phyloP scores from a whole-genome alignment of 176 grass and related monocot species.

The Stipa capillata region DNA sequence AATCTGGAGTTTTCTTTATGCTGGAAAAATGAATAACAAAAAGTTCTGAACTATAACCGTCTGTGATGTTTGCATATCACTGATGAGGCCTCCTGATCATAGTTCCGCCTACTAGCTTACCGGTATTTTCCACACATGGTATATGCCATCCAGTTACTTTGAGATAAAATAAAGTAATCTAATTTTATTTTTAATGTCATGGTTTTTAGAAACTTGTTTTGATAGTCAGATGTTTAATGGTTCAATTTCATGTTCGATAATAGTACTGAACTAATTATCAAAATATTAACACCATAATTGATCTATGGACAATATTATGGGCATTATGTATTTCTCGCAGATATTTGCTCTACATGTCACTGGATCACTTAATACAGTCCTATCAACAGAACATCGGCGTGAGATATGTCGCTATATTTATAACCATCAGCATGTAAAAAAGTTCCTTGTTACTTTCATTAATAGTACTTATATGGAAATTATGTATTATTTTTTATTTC shows the following conservation, averaged over 20 bases:
- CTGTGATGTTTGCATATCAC: no score
- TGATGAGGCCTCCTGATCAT: no score
- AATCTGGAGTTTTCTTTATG: no score
- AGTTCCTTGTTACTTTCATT: neutral
- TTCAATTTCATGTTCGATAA: neutral
- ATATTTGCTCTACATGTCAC: slow-evolving; percentile 28
- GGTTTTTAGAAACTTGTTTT: neutral
- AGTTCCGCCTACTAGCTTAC: no score
- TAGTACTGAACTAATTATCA: neutral
- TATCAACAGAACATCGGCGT: neutral
- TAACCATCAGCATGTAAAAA: slow-evolving; percentile 24
- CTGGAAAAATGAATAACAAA: no score
- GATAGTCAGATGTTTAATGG: neutral
- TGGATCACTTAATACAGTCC: neutral
- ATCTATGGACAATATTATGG: neutral
- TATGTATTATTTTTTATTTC: neutral
- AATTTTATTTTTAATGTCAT: neutral
- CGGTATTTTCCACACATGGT: neutral
- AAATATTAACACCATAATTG: neutral
- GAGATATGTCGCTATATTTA: slow-evolving; percentile 42
- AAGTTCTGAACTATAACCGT: no score
- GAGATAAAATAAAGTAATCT: no score
- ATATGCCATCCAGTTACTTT: no score
- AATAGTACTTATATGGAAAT: neutral
- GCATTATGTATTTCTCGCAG: neutral